Percentiles rank a stretch among this genome's conserved stretches.
Conservation (phyloP, 441 rosid species). For the Dalechampia spathulata region DNA sequence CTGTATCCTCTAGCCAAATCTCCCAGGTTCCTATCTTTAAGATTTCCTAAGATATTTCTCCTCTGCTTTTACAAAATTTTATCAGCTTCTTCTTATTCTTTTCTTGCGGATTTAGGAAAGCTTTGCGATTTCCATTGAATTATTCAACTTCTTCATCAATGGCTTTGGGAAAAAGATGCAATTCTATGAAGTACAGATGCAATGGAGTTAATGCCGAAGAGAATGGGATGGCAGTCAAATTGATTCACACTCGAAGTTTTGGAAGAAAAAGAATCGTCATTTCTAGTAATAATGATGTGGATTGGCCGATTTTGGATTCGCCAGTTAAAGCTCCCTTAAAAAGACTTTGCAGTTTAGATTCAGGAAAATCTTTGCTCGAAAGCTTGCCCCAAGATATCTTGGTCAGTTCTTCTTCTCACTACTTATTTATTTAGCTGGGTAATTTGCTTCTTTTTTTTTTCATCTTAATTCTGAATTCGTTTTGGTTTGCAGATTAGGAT, state of each 20-base stretch:
- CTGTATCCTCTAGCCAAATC: no score
- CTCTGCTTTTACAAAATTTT: no score
- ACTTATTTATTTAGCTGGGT: neutral
- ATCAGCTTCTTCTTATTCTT: no score
- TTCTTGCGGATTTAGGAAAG: conserved; percentile 6
- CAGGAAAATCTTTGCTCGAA: conserved; percentile 41
- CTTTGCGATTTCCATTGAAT: neutral
- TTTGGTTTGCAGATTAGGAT: conserved; percentile 44
- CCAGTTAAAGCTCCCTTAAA: conserved; percentile 29
- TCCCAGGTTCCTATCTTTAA: no score
- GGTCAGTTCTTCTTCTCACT: conserved; percentile 28
- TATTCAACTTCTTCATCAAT: conserved; percentile 9
- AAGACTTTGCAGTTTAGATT: conserved; percentile 39
- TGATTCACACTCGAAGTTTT: conserved; percentile 39
- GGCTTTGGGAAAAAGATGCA: conserved; percentile 35
- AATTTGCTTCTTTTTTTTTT: neutral
- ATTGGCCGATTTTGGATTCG: neutral
- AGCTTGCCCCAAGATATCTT: conserved; percentile 65
- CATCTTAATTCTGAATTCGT: neutral
- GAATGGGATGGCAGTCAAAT: no score
- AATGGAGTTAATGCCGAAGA: no score
- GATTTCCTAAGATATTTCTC: no score
- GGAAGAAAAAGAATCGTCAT: conserved; percentile 73
- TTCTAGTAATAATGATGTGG: conserved; percentile 18
- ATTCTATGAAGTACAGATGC: conserved; percentile 31